Base-by-base conservation (phyloP, 1,284 basidiomycete species). In the Stereum hirsutum region DNA sequence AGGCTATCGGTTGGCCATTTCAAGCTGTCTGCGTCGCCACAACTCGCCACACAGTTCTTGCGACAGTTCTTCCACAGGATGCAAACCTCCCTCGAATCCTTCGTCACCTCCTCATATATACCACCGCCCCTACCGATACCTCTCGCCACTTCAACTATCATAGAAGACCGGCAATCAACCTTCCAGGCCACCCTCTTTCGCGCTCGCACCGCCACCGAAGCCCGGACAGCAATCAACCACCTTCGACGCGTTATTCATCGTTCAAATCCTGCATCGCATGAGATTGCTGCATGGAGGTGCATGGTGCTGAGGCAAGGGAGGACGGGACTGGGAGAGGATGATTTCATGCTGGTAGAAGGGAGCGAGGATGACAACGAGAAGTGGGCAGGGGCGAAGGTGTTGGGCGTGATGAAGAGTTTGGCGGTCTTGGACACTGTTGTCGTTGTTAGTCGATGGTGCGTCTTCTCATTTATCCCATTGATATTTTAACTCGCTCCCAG, bases 211-310 rank as follows among this genome's bases (percentile, higher is more conserved):
- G 62, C 66, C 11, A 62, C 66, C 5, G 69, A 74, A 41, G 81
- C 75, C 4, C 65, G 61, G 33, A 56, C 59, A 20, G 65, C 65
- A 15, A 57, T 74, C 15, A 61, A 66, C 31, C 68, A 83, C 52
- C 59, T 78, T 28, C 71, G 69, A 46, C 57, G 72, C 45, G 69
- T 78, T 41, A 54, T 73, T 1, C 78, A 83, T 52, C 68, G 64
- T 6, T 49, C 63, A 19, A 74, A 69, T 37, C 72, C 69, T 19
- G 76, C 83, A n/a, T 64, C 75, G 28, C 76, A 90, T 57, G 74
- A 87, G 59, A 79, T 88, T 43, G 61, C 73, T 39, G 82, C 80
- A 11, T 83, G 83, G 81, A 68, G 89, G 46, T 81, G 79, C 54
- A 85, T 90, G 76, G 68, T 70, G 1, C 62, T 86, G 43, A 86